Conservation (phyloP, 2,329 filamentous ascomycete genomes). For the Lasiodiplodia sp. region DNA sequence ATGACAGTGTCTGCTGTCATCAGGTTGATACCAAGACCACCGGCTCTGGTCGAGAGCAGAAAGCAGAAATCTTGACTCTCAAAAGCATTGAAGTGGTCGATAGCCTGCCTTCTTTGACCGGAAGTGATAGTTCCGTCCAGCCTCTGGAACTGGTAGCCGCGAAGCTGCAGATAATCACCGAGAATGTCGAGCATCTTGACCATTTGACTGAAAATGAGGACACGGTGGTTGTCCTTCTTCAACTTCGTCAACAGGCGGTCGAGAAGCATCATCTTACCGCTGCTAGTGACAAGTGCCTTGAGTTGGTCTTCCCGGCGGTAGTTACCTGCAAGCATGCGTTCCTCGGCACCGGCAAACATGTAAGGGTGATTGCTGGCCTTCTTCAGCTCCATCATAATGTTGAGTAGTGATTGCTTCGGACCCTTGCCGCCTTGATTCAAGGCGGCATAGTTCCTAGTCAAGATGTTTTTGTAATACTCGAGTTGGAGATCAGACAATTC, state of each 20-base stretch:
- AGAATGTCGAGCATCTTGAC: constrained; percentile 98
- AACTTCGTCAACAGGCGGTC: constrained; percentile 94
- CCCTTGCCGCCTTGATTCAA: constrained; percentile 89
- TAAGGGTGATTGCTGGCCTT: constrained; percentile 99
- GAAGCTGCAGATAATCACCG: constrained; percentile 88
- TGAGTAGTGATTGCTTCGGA: constrained; percentile 92
- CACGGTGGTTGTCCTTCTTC: constrained; percentile 91
- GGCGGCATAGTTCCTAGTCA: constrained; percentile 94
- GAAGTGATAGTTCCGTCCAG: constrained; percentile 95
- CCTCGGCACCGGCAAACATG: constrained; percentile 94
- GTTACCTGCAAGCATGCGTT: constrained; percentile 82
- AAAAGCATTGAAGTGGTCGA: constrained; percentile 98
- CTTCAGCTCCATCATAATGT: constrained; percentile 99
- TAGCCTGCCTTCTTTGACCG: constrained; percentile 85
- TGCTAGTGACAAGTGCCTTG: constrained; percentile 92
- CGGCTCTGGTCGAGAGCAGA: constrained; percentile 90
- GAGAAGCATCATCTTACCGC: constrained; percentile 99
- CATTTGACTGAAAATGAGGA: constrained; percentile 99
- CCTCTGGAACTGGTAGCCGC: constrained; percentile 94
- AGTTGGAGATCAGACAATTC: constrained; percentile 95
- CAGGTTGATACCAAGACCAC: constrained; percentile 96
- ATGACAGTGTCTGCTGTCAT: constrained; percentile 99
- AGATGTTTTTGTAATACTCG: constrained; percentile 98
- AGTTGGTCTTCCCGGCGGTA: constrained; percentile 86
- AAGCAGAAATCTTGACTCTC: constrained; percentile 97